phyloP scores from a whole-genome alignment of 129 eudicot species.

The Cynara cardunculus region DNA sequence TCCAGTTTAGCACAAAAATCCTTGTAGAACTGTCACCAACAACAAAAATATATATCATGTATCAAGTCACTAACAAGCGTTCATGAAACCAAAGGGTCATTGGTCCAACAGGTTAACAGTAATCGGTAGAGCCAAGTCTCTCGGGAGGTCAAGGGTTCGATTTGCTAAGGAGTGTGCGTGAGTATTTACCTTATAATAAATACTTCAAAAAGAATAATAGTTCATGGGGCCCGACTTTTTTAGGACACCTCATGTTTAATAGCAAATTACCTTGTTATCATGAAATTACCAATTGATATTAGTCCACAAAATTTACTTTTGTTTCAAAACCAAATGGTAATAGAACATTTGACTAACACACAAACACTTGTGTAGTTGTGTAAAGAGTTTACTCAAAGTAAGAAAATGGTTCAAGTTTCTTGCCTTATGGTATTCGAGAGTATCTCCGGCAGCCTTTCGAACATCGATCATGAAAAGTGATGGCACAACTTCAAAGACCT shows the following conservation, averaged over 20 bases:
- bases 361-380: too few relatives aligned
- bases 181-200: too few relatives aligned
- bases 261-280: too few relatives aligned
- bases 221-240: too few relatives aligned
- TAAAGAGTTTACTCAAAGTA: background rate
- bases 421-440: conserved; percentile 97
- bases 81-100: background rate
- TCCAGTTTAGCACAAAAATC: conserved; percentile 65
- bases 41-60: background rate
- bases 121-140: too few relatives aligned
- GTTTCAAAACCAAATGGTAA: background rate
- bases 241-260: too few relatives aligned
- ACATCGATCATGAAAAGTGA: conserved; percentile 97
- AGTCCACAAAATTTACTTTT: background rate
- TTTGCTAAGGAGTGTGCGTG: too few relatives aligned
- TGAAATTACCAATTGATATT: too few relatives aligned
- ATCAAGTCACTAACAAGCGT: background rate
- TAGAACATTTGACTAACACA: background rate
- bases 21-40: conserved; percentile 77
- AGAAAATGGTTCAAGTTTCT: conserved; percentile 9
- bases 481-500: conserved; percentile 94
- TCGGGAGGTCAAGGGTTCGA: too few relatives aligned
- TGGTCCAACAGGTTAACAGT: too few relatives aligned
- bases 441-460: conserved; percentile 98
- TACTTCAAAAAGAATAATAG: too few relatives aligned